Evolutionary conservation across 805 yeast genomes (phyloP).

Genomic region (Soucietia sequanensis): DNA sequence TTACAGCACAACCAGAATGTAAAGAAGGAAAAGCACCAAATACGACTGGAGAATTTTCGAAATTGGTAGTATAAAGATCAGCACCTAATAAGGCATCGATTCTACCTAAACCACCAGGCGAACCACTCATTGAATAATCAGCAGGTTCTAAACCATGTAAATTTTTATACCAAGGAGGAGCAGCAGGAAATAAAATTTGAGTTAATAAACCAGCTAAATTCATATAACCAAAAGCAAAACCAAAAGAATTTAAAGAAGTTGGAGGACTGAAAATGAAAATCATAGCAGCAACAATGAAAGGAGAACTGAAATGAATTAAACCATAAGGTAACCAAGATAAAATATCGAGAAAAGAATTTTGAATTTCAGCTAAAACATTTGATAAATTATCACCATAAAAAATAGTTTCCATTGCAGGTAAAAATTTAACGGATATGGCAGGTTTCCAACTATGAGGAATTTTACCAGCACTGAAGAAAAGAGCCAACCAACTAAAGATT

Average conservation of each 20-base stretch:
- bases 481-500: constrained; percentile 78
- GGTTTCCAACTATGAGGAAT: constrained; percentile 78
- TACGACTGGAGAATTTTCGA: constrained; percentile 83
- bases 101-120: constrained; percentile 93
- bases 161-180: constrained; percentile 96
- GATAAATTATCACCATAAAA: constrained; percentile 89
- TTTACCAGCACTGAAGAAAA: constrained; percentile 74
- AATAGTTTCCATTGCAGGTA: constrained; percentile 91
- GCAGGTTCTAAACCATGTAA: constrained; percentile 87
- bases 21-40: constrained; percentile 88
- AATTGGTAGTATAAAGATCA: constrained; percentile 79
- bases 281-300: constrained; percentile 78
- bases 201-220: constrained; percentile 80
- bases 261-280: constrained; percentile 92
- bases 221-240: constrained; percentile 94
- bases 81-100: constrained; percentile 78
- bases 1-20: constrained; percentile 91
- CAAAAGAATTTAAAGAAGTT: constrained; percentile 74
- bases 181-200: constrained; percentile 86
- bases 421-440: constrained; percentile 80
- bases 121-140: constrained; percentile 84
- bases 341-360: constrained; percentile 67
- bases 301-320: constrained; percentile 82
- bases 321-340: constrained; percentile 97
- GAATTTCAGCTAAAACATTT: constrained; percentile 74